These are phyloP conservation scores for Xylaria venustula DNA, from an alignment of 495 filamentous ascomycete genomes.

Conservation along the genomic window DNA sequence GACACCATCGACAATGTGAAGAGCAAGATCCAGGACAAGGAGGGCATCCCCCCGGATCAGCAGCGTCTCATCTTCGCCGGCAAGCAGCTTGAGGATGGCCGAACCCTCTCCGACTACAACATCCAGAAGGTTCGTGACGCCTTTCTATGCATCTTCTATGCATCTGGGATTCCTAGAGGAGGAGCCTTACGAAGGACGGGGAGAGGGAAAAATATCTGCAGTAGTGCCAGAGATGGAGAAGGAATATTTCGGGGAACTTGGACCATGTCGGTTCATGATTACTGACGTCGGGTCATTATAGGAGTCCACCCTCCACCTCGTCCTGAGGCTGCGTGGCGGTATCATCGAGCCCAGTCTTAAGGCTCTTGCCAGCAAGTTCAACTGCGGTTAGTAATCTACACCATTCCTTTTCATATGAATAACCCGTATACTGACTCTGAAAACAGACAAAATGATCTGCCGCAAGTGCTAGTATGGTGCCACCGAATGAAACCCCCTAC, in stretches of 20 bases:
- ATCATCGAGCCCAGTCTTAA: conserved; percentile 99
- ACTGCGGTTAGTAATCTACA: conserved; percentile 62
- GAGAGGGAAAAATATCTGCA: background rate
- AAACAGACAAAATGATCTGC: conserved; percentile 89
- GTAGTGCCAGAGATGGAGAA: background rate
- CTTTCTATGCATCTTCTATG: background rate
- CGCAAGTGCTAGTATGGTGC: conserved; percentile 94
- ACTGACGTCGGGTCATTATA: conserved; percentile 36
- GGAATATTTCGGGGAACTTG: too few species aligned
- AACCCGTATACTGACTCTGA: background rate
- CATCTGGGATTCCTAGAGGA: too few species aligned
- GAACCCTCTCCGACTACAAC: conserved; percentile 98
- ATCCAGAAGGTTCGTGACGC: conserved; percentile 87
- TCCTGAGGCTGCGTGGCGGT: conserved; percentile 98
- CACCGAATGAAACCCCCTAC: background rate
- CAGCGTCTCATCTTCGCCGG: conserved; percentile 99
- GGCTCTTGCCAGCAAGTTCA: conserved; percentile 97
- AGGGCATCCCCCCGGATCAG: conserved; percentile 98
- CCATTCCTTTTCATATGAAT: background rate
- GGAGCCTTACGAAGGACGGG: too few species aligned
- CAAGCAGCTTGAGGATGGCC: conserved; percentile 99
- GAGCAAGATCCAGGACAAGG: conserved; percentile 98
- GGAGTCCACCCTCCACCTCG: conserved; percentile 98
- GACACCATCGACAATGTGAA: conserved; percentile 99
- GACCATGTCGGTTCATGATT: background rate